Evolutionary conservation across 1,139 yeast genomes (phyloP).

Genomic region (Lizanozyma gosingica): DNA sequence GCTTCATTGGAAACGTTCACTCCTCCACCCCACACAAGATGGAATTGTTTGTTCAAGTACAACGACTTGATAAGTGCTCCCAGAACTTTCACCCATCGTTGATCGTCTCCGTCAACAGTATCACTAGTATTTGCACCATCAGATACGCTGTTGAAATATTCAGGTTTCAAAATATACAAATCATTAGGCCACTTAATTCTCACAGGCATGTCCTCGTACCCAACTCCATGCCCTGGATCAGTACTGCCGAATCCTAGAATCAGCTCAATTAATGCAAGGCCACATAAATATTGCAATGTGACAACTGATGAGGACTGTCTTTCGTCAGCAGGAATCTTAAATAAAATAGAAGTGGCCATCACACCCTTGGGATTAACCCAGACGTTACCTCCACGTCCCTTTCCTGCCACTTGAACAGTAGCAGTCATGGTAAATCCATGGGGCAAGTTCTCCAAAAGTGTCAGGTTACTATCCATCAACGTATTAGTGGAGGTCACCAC

Average conservation of each 20-base stretch:
- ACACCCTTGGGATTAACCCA: conserved; percentile 97
- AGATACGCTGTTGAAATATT: conserved; percentile 24
- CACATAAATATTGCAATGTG: conserved; percentile 77
- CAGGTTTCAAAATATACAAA: conserved; percentile 66
- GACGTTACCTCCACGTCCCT: conserved; percentile 90
- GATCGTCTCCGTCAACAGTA: conserved; percentile 32
- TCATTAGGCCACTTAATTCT: conserved; percentile 97
- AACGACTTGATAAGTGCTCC: conserved; percentile 84
- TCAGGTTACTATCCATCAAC: conserved; percentile 63
- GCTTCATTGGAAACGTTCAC: conserved; percentile 77
- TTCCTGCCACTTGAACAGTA: conserved; percentile 78
- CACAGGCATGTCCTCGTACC: conserved; percentile 69
- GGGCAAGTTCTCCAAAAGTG: conserved; percentile 51
- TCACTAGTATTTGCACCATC: conserved; percentile 22
- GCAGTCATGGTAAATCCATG: conserved; percentile 69
- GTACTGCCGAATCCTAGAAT: conserved; percentile 50
- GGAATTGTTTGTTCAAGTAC: conserved; percentile 46
- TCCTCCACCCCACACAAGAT: conserved; percentile 78
- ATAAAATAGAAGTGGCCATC: conserved; percentile 67
- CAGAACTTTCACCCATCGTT: conserved; percentile 52
- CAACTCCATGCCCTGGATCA: conserved; percentile 33
- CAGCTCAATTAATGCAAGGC: conserved; percentile 78
- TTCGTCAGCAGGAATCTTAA: conserved; percentile 47
- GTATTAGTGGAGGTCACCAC: conserved; percentile 85
- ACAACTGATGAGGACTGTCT: conserved; percentile 46